Percentiles rank a stretch among this genome's conserved stretches.
phyloP scores from a whole-genome alignment of 2,329 filamentous ascomycete genomes.

The Colletotrichum chrysophilum region DNA sequence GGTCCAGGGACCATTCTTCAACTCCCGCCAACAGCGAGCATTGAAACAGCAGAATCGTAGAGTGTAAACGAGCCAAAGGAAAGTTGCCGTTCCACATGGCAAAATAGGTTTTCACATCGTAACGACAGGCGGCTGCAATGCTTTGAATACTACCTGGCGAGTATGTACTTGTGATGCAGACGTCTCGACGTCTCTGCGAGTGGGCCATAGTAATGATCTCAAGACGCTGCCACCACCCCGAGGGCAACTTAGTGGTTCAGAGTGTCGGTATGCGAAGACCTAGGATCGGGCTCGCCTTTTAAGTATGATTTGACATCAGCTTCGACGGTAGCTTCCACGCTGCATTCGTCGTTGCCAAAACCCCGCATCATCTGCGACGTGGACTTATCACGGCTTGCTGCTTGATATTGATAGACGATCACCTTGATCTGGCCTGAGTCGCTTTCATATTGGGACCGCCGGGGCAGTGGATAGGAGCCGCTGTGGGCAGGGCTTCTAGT shows the following conservation, averaged over 20 bases:
- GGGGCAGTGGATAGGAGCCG: neutral
- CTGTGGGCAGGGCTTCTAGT: neutral
- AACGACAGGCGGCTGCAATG: too few species aligned
- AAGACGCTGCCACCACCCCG: neutral
- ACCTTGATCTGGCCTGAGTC: neutral
- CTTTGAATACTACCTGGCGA: too few species aligned
- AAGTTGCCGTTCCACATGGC: neutral
- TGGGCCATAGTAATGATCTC: neutral
- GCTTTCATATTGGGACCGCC: neutral
- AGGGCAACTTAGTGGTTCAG: neutral
- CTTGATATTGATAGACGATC: neutral
- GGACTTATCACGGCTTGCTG: neutral
- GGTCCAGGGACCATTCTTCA: neutral
- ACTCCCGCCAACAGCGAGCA: neutral
- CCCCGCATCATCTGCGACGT: accelerated
- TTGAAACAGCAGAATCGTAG: neutral
- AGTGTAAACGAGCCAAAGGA: neutral
- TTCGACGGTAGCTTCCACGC: neutral
- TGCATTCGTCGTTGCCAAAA: neutral
- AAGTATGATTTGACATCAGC: neutral
- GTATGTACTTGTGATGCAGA: too few species aligned
- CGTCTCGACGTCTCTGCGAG: neutral
- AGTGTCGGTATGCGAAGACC: neutral
- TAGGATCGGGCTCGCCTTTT: neutral
- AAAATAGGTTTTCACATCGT: too few species aligned